phyloP scores from a whole-genome alignment of 805 yeast species.

The Yarrowia yakushimensis region DNA sequence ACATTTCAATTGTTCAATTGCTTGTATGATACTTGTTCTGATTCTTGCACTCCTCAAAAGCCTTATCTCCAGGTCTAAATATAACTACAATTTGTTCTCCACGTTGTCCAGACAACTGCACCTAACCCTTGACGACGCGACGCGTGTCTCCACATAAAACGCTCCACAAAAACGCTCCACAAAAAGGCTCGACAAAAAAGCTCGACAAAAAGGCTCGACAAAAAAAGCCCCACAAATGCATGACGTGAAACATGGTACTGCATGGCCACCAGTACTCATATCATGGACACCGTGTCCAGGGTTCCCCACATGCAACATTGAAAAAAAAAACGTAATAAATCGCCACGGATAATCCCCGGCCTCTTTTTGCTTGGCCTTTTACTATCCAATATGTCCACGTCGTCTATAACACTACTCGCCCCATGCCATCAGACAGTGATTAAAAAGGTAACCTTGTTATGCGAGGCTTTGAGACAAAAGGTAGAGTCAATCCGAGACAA shows the following conservation, averaged over 20 bases:
- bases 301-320: no score
- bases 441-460: not conserved
- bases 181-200: not conserved
- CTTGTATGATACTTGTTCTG: no score
- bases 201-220: not conserved
- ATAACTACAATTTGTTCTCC: not conserved
- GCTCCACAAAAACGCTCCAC: not conserved
- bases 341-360: no score
- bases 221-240: constrained; percentile 11
- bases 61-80: no score
- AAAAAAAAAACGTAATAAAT: no score
- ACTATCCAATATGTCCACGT: no score
- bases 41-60: no score
- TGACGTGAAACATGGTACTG: not conserved
- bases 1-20: no score
- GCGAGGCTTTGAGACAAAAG: constrained; percentile 10
- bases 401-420: not conserved
- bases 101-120: not conserved
- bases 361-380: no score
- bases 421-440: constrained; percentile 6
- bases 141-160: constrained; percentile 6
- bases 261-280: no score
- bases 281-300: no score
- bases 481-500: not conserved
- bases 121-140: not conserved